Conservation (phyloP, 768 basidiomycete genomes). For the Obba rivulosa region DNA sequence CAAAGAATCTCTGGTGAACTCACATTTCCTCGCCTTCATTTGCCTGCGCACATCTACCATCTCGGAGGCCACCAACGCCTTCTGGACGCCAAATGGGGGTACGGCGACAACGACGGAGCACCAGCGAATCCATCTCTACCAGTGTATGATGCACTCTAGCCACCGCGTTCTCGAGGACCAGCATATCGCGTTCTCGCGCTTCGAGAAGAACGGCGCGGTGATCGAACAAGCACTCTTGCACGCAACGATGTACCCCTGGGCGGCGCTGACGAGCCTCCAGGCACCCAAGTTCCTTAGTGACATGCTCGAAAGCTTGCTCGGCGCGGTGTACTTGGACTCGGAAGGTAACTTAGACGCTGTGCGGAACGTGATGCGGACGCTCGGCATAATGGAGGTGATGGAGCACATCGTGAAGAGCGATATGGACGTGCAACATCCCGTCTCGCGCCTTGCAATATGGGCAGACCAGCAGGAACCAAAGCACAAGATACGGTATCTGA, state of each 20-base stretch:
- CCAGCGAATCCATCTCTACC: constrained; percentile 53
- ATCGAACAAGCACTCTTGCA: constrained; percentile 43
- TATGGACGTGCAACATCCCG: constrained; percentile 68
- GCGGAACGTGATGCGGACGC: constrained; percentile 37
- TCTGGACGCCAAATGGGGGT: constrained; percentile 21
- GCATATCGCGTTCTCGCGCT: constrained; percentile 47
- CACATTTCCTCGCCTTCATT: constrained; percentile 64
- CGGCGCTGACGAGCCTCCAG: constrained; percentile 65
- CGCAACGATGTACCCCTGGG: constrained; percentile 63
- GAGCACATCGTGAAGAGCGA: constrained; percentile 61
- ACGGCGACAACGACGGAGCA: constrained; percentile 31
- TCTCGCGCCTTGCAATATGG: constrained; percentile 63
- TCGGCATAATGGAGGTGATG: constrained; percentile 56
- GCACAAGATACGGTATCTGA: constrained; percentile 38
- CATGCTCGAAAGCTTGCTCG: constrained; percentile 71
- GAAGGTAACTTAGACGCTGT: constrained; percentile 48
- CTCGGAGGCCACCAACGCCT: constrained; percentile 48
- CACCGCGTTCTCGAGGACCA: constrained; percentile 58
- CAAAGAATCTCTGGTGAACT: constrained; percentile 67
- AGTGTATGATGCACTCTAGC: constrained; percentile 72
- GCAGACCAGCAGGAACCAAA: constrained; percentile 37
- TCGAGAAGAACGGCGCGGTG: constrained; percentile 36
- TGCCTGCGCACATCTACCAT: constrained; percentile 46
- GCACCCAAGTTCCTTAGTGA: constrained; percentile 78
- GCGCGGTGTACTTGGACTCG: constrained; percentile 72